Base-by-base conservation (phyloP, 1,139 yeast genomes). In the Spathaspora sp. region DNA sequence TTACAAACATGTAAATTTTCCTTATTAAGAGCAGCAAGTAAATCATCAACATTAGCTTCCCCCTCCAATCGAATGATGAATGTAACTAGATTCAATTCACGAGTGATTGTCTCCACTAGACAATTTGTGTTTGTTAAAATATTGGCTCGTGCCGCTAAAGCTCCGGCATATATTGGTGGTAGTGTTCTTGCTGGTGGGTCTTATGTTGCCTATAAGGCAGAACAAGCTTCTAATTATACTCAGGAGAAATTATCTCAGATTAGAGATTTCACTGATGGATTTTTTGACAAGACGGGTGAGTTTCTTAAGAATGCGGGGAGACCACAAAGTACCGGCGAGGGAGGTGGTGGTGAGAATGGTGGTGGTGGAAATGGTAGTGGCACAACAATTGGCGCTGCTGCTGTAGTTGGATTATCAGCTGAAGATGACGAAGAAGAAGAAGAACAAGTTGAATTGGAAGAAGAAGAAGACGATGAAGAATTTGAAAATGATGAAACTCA, bases 121-220 rank as follows among this genome's bases (percentile, higher is more conserved):
- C 64, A 71, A 44, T 54, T 73, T 25, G 74, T 74, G 9, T 76
- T 86, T 36, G 76, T 80, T 33, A 85, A 81, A 56, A 69, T 78
- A 4, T 41, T 69, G 26, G 65, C 67, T 7, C 56, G 68, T 41
- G 70, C 71, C 2, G 76, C 81, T 3, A 79, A 80, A 49, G 65
- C 86, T 1, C 95, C 95, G 0, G 91, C 89, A 0, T 89, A 89
- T 53, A 68, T 89, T 1, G 97, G 97, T 1, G 95, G 97, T 7
- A 89, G 96, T 0, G 67, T 90, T 40, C 97, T 96, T 1, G 98
- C 97, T 7, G 96, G 96, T 3, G 96, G 97, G 0, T 86, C 96
- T 3, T 93, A 90, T 60, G 84, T 90, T 41, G 89, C 91, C 25
- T 90, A 90, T 63, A 91, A 93, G 63, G 87, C 90, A 3, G 96